A percentile compares a stretch with the other conserved stretches of the same genome.
Evolutionary conservation across 805 yeast genomes (phyloP).

Genomic region (Brettanomyces anomalus): DNA sequence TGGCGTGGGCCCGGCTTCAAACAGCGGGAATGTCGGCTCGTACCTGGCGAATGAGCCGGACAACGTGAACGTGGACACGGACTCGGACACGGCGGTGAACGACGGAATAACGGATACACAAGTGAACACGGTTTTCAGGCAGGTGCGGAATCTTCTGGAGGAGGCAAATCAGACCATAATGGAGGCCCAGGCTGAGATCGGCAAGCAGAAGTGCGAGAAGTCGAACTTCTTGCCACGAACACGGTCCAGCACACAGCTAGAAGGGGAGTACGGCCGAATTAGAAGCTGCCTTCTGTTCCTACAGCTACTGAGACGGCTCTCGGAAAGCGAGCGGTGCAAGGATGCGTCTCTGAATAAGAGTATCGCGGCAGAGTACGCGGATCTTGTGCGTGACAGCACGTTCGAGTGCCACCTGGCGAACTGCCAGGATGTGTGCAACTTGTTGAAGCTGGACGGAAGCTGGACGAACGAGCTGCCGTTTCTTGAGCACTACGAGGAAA

Average conservation of each 20-base stretch:
- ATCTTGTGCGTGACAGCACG: slow-evolving; percentile 16
- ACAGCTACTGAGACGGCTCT: slow-evolving; percentile 19
- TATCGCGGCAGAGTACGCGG: slow-evolving; percentile 15
- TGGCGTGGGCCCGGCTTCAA: not conserved
- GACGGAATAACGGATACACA: slow-evolving; percentile 13
- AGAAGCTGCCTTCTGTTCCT: slow-evolving; percentile 19
- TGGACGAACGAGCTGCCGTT: slow-evolving; percentile 13
- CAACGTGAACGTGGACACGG: not conserved
- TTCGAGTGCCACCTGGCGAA: slow-evolving; percentile 19
- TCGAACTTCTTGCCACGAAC: not conserved
- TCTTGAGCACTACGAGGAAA: slow-evolving; percentile 14
- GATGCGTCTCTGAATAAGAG: slow-evolving; percentile 14
- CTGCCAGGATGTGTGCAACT: slow-evolving; percentile 21
- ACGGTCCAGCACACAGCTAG: slow-evolving; percentile 1
- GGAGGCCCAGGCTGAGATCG: slow-evolving; percentile 20
- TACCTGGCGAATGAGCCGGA: no score
- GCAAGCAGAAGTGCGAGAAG: slow-evolving; percentile 9
- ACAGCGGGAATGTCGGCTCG: not conserved
- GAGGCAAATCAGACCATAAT: slow-evolving; percentile 20
- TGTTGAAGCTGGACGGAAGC: slow-evolving; percentile 15
- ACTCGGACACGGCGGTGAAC: slow-evolving; percentile 4
- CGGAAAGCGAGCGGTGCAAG: slow-evolving; percentile 2
- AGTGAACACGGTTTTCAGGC: slow-evolving; percentile 18
- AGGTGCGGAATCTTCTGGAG: slow-evolving; percentile 19
- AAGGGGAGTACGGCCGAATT: slow-evolving; percentile 20